Evolutionary conservation across 2,329 filamentous ascomycete species (phyloP).

Genomic region (Ophiobolus disseminans): DNA sequence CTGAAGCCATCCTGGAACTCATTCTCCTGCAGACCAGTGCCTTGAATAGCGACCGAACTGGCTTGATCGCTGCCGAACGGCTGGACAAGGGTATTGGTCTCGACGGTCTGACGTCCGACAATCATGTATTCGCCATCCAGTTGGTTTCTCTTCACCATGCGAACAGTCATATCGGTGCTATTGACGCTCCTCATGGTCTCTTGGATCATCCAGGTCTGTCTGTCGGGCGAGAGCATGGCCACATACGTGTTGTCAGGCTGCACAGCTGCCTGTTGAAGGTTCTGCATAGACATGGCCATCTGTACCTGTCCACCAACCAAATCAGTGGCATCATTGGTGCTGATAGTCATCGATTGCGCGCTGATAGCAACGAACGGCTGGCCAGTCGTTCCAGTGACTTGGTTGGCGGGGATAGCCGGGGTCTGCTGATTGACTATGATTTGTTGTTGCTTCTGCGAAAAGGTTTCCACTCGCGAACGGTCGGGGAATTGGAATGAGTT

Average conservation of each 20-base stretch:
- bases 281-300: constrained; percentile 42
- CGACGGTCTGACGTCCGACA: constrained; percentile 47
- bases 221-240: constrained; percentile 46
- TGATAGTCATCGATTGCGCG: constrained; percentile 44
- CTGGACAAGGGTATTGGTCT: constrained; percentile 43
- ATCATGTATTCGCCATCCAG: constrained; percentile 49
- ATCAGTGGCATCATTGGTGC: constrained; percentile 46
- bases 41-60: constrained; percentile 39
- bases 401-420: constrained; percentile 42
- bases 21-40: constrained; percentile 48
- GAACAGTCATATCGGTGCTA: constrained; percentile 46
- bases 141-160: constrained; percentile 39
- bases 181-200: constrained; percentile 48
- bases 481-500: constrained; percentile 49
- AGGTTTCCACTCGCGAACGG: constrained; percentile 47
- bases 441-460: constrained; percentile 48
- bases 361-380: constrained; percentile 46
- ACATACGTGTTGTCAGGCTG: constrained; percentile 47
- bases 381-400: constrained; percentile 47
- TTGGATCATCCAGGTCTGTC: constrained; percentile 49
- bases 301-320: constrained; percentile 47
- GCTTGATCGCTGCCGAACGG: constrained; percentile 38
- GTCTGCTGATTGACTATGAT: constrained; percentile 51
- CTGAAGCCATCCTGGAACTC: constrained; percentile 50
- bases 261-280: constrained; percentile 36